A percentile compares a stretch with the other conserved stretches of the same genome.
Conservation (phyloP, 176 grass and related monocot species). For the Metroxylon sagu region DNA sequence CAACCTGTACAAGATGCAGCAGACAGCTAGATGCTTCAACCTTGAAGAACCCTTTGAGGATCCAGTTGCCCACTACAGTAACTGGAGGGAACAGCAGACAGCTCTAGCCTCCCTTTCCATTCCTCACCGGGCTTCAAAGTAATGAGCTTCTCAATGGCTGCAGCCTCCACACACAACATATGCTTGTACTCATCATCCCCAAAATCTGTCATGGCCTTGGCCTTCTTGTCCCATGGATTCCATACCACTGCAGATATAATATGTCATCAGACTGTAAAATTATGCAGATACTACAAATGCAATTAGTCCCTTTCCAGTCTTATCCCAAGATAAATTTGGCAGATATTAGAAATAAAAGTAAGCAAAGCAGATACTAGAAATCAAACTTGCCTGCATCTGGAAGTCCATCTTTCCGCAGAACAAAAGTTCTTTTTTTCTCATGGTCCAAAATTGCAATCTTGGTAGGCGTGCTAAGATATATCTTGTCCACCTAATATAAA, state of each 20-base stretch:
- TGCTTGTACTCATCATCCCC: slow-evolving; percentile 8
- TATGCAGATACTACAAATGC: too few relatives aligned
- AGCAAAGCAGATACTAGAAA: too few relatives aligned
- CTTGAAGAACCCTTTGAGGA: slow-evolving; percentile 9
- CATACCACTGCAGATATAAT: slow-evolving; percentile 5
- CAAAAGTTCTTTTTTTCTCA: slow-evolving; percentile 16
- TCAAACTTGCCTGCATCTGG: slow-evolving; percentile 7
- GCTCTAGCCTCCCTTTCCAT: slow-evolving; percentile 7
- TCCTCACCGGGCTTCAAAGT: slow-evolving; percentile 9
- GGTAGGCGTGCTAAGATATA: slow-evolving; percentile 9
- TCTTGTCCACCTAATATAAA: slow-evolving; percentile 3
- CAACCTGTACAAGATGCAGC: slow-evolving; percentile 11
- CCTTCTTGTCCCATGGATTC: slow-evolving; percentile 16
- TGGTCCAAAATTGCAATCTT: slow-evolving; percentile 15
- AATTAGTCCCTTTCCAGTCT: too few relatives aligned
- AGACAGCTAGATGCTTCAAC: background rate
- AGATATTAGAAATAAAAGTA: too few relatives aligned
- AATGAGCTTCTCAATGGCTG: slow-evolving; percentile 14
- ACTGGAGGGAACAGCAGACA: slow-evolving; percentile 9
- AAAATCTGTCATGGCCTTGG: slow-evolving; percentile 12
- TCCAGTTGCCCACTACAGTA: slow-evolving; percentile 16
- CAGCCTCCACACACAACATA: slow-evolving; percentile 7
- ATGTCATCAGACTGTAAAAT: background rate
- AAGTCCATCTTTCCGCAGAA: slow-evolving; percentile 14
- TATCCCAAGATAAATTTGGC: too few relatives aligned